Percentiles rank a stretch among this genome's conserved stretches.
These are phyloP conservation scores for Amoebophrya sp. DNA, from an alignment of 169 alveolate genomes.

Conservation along the genomic window DNA sequence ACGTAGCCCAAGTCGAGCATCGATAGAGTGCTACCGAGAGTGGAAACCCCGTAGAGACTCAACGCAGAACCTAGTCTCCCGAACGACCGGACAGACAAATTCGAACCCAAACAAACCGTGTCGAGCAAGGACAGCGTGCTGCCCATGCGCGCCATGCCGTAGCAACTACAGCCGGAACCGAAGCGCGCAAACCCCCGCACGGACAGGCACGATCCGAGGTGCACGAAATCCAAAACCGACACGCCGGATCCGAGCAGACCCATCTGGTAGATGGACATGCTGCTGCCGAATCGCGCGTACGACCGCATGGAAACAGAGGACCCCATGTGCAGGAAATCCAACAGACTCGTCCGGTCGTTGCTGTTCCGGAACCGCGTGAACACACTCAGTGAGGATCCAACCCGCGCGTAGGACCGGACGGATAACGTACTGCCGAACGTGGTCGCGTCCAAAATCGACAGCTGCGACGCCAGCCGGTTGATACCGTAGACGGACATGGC, in stretches of 20 bases:
- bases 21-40: not conserved
- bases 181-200: constrained; percentile 12
- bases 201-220: not conserved
- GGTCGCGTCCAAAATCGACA: not conserved
- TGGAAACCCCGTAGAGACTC: constrained; percentile 33
- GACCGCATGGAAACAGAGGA: not conserved
- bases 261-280: not conserved
- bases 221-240: constrained; percentile 24
- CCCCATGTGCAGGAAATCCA: not conserved
- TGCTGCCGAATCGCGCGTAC: constrained; percentile 25
- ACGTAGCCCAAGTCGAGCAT: not conserved
- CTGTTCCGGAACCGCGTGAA: not conserved
- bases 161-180: not conserved
- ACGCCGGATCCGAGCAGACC: constrained; percentile 27
- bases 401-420: not conserved
- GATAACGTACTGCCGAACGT: not conserved
- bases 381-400: not conserved
- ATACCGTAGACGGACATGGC: constrained; percentile 28
- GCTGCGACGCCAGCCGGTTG: constrained; percentile 33
- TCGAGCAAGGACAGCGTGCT: not conserved
- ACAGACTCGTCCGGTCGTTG: not conserved
- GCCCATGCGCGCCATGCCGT: constrained; percentile 35
- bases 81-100: not conserved
- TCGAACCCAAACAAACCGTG: not conserved
- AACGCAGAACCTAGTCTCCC: not conserved